A percentile compares a stretch with the other conserved stretches of the same genome.
Evolutionary conservation across 169 alveolate species (phyloP).

Genomic region (Babesia ovata): DNA sequence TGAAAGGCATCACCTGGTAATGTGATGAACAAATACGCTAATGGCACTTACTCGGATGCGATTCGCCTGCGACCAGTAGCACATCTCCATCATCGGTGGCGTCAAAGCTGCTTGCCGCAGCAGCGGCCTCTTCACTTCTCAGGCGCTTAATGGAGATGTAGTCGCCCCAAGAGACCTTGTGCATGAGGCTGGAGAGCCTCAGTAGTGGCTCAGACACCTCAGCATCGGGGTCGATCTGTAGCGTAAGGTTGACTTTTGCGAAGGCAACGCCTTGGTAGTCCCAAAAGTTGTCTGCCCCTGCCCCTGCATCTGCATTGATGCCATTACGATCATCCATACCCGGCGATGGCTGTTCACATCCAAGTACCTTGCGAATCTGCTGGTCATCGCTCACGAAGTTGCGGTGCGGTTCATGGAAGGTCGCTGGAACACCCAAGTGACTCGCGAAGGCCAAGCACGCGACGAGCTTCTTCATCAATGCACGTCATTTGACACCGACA

Average conservation of each 20-base stretch:
- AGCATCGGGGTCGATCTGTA: constrained; percentile 55
- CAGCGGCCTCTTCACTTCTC: constrained; percentile 26
- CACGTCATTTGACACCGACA: too few relatives aligned
- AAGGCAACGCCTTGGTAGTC: constrained; percentile 47
- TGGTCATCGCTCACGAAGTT: constrained; percentile 43
- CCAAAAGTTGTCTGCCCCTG: constrained; percentile 48
- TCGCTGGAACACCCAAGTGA: constrained; percentile 8
- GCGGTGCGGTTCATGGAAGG: constrained; percentile 23
- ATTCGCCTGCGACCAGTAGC: constrained; percentile 44
- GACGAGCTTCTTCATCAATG: constrained; percentile 12
- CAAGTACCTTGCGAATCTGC: constrained; percentile 19
- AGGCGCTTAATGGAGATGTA: constrained; percentile 35
- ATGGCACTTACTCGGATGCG: not conserved
- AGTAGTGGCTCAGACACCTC: constrained; percentile 22
- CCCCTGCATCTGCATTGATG: not conserved
- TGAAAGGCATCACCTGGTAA: not conserved
- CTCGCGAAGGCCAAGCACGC: constrained; percentile 34
- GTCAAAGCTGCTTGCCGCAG: constrained; percentile 16
- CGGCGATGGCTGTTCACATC: not conserved
- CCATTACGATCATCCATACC: not conserved
- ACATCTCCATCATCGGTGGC: constrained; percentile 58
- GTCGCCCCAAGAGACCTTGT: constrained; percentile 66
- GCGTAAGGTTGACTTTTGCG: constrained; percentile 55
- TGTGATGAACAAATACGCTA: not conserved
- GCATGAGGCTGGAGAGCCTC: constrained; percentile 53